Evolutionary conservation across 2,329 filamentous ascomycete species (phyloP).

Genomic region (Phialocephala subalpina): DNA sequence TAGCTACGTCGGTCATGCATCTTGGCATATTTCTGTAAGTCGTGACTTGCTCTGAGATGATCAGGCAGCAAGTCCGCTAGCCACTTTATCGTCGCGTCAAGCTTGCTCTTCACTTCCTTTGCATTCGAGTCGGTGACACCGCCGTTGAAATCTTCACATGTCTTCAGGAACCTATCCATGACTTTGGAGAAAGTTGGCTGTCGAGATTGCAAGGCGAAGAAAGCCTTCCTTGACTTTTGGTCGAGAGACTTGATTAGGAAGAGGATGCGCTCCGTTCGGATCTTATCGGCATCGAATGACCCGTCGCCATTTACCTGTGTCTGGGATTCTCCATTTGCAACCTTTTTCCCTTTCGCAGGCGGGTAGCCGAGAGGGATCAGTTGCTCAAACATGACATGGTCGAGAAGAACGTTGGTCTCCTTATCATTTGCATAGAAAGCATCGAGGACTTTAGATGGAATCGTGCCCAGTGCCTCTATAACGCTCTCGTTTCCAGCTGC

Average conservation of each 20-base stretch:
- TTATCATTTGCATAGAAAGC: slow-evolving; percentile 89
- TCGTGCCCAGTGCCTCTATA: slow-evolving; percentile 76
- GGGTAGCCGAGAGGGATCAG: slow-evolving; percentile 92
- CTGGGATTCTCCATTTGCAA: slow-evolving; percentile 63
- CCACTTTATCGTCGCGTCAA: slow-evolving; percentile 77
- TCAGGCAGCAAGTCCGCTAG: slow-evolving; percentile 82
- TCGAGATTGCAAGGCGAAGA: slow-evolving; percentile 84
- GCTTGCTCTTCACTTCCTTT: slow-evolving; percentile 70
- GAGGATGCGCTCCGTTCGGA: slow-evolving; percentile 85
- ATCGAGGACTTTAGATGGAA: slow-evolving; percentile 86
- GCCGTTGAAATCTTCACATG: slow-evolving; percentile 91
- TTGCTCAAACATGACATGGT: slow-evolving; percentile 85
- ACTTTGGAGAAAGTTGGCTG: slow-evolving; percentile 79
- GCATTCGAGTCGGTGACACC: slow-evolving; percentile 80
- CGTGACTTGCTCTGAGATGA: slow-evolving; percentile 71
- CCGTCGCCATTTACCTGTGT: slow-evolving; percentile 53
- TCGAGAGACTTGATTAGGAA: slow-evolving; percentile 83
- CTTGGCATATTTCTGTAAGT: slow-evolving; percentile 91
- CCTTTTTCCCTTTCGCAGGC: slow-evolving; percentile 72
- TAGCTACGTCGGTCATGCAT: slow-evolving; percentile 90
- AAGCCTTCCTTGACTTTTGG: slow-evolving; percentile 80
- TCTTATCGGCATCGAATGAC: slow-evolving; percentile 72
- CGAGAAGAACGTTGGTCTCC: slow-evolving; percentile 85
- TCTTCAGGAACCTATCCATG: slow-evolving; percentile 77
- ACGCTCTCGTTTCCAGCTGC: slow-evolving; percentile 82